These are phyloP conservation scores for Cryptomeria japonica DNA, from an alignment of 75 land plant genomes.

Conservation along the genomic window DNA sequence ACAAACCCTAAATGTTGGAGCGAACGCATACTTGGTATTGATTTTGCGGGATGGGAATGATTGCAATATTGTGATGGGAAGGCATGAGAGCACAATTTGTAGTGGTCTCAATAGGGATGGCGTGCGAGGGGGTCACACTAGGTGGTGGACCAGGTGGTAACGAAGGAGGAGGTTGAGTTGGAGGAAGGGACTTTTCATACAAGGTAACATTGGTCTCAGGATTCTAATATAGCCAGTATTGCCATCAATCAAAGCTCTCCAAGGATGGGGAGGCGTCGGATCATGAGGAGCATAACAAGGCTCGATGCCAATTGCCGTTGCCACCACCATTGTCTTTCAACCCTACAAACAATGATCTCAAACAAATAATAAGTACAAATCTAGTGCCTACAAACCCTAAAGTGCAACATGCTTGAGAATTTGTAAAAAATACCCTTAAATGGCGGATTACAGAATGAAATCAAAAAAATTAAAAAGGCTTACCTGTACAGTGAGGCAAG, in stretches of 20 bases:
- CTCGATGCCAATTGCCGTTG: too few relatives aligned
- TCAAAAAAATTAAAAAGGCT: too few relatives aligned
- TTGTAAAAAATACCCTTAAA: too few relatives aligned
- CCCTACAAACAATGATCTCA: too few relatives aligned
- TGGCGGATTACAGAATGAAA: too few relatives aligned
- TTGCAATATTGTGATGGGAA: conserved; percentile 27
- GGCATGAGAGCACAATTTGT: not conserved
- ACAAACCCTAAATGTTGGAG: not conserved
- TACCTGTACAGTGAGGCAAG: too few relatives aligned
- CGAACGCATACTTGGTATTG: not conserved
- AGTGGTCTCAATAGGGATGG: conserved; percentile 23
- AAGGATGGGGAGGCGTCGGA: conserved; percentile 72
- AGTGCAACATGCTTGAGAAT: too few relatives aligned
- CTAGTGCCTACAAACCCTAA: too few relatives aligned
- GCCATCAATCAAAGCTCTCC: conserved; percentile 75
- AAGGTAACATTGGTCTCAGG: conserved; percentile 74
- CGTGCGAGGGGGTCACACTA: conserved; percentile 25
- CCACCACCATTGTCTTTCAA: too few relatives aligned
- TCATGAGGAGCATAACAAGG: conserved; percentile 75
- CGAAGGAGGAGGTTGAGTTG: conserved; percentile 26
- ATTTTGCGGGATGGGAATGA: conserved; percentile 20
- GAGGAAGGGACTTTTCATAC: conserved; percentile 57
- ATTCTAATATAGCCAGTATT: conserved; percentile 64
- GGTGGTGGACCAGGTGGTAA: conserved; percentile 52
- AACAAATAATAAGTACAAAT: too few relatives aligned